Percentiles rank a stretch among this genome's conserved stretches.
phyloP scores from a whole-genome alignment of 2,329 filamentous ascomycete species.

The Colletotrichum tofieldiae region DNA sequence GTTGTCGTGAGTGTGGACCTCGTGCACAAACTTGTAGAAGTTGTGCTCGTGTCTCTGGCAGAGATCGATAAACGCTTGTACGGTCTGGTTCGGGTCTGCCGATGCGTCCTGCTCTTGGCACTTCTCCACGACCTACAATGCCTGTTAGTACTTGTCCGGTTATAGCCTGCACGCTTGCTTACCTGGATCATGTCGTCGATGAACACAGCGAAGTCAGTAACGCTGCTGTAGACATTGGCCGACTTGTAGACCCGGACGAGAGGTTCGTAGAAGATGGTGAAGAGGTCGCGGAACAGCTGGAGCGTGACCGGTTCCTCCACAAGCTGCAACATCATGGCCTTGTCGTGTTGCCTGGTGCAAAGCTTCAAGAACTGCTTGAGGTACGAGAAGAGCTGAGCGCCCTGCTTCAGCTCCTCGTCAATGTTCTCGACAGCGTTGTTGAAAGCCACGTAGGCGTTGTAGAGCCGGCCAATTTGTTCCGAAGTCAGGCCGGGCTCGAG shows the following conservation, averaged over 20 bases:
- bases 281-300: slow-evolving; percentile 95
- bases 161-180: slow-evolving; percentile 42
- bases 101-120: slow-evolving; percentile 85
- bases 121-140: slow-evolving; percentile 71
- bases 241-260: slow-evolving; percentile 98
- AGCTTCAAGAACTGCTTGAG: slow-evolving; percentile 96
- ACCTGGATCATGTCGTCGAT: slow-evolving; percentile 93
- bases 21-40: slow-evolving; percentile 99
- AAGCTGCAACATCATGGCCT: slow-evolving; percentile 95
- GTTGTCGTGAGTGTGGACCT: slow-evolving; percentile 97
- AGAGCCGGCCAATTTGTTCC: slow-evolving; percentile 86
- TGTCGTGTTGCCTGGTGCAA: slow-evolving; percentile 91
- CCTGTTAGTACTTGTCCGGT: background rate
- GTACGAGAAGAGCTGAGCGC: slow-evolving; percentile 92
- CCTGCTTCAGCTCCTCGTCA: slow-evolving; percentile 89
- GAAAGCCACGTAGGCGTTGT: slow-evolving; percentile 97
- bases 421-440: slow-evolving; percentile 93
- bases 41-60: slow-evolving; percentile 96
- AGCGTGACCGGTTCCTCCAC: slow-evolving; percentile 98
- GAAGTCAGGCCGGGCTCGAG: slow-evolving; percentile 80
- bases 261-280: slow-evolving; percentile 99
- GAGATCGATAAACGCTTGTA: slow-evolving; percentile 97
- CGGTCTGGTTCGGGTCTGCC: slow-evolving; percentile 97
- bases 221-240: slow-evolving; percentile 96
- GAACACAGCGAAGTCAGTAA: slow-evolving; percentile 95